These are phyloP conservation scores for Tricholoma saponaceum DNA, from an alignment of 768 basidiomycete genomes.

Conservation along the genomic window DNA sequence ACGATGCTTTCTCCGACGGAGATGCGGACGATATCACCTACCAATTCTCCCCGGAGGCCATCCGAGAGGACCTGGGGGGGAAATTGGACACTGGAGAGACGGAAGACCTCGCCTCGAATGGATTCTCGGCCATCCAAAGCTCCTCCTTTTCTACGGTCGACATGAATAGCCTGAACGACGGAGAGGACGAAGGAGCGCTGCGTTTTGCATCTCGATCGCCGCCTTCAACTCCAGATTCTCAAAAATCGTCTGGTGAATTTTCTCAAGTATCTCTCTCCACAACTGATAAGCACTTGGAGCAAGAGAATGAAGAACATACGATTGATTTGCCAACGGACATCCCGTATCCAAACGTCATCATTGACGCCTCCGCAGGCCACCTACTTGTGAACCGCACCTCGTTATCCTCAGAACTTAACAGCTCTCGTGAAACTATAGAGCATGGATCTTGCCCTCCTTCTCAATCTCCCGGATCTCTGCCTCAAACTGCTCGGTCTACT, in stretches of 20 bases:
- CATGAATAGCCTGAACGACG: constrained; percentile 43
- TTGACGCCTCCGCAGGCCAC: constrained; percentile 33
- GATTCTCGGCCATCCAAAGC: constrained; percentile 30
- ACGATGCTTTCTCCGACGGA: constrained; percentile 67
- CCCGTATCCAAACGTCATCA: constrained; percentile 39
- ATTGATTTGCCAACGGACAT: constrained; percentile 4
- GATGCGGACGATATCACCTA: constrained; percentile 45
- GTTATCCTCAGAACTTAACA: constrained; percentile 3
- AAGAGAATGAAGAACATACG: constrained; percentile 4
- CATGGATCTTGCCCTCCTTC: constrained; percentile 8
- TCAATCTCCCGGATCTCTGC: constrained; percentile 6
- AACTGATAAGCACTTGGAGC: constrained; percentile 18
- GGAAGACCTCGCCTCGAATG: constrained; percentile 28
- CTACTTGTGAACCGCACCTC: constrained; percentile 16
- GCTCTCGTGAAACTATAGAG: constrained; percentile 2
- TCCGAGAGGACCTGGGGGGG: constrained; percentile 59
- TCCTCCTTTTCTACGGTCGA: constrained; percentile 55
- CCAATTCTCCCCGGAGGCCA: constrained; percentile 56
- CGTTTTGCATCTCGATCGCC: constrained; percentile 16
- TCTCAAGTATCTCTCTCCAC: constrained; percentile 35
- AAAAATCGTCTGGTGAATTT: constrained; percentile 29
- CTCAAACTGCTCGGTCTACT: constrained; percentile 13
- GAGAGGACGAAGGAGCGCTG: constrained; percentile 21
- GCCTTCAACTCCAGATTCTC: constrained; percentile 17
- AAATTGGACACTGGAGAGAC: constrained; percentile 34